Conservation (phyloP, 1,284 basidiomycete species). For the Neolentinus lepideus region DNA sequence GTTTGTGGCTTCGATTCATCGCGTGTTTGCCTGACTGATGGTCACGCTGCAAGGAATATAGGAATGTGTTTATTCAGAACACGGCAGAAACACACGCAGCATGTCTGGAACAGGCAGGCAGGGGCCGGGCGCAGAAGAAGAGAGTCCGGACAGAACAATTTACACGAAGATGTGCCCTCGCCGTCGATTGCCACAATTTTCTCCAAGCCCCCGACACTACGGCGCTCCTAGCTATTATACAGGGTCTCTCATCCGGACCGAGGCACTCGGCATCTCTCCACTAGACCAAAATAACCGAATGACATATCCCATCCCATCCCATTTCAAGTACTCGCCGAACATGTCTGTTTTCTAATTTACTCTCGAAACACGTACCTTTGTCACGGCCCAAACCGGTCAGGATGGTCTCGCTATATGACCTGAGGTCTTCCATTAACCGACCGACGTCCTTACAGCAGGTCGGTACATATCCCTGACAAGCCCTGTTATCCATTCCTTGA, state of each 20-base stretch:
- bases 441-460: background rate
- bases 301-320: background rate
- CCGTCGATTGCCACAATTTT: background rate
- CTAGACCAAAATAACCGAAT: background rate
- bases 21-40: background rate
- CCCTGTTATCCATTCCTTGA: background rate
- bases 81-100: background rate
- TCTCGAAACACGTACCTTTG: background rate
- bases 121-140: background rate
- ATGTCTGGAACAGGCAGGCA: background rate
- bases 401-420: no score
- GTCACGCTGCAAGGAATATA: background rate
- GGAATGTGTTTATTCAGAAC: background rate
- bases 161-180: background rate
- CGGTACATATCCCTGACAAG: background rate
- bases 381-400: background rate
- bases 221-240: background rate
- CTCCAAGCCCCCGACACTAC: background rate
- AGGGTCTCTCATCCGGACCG: background rate
- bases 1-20: background rate
- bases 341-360: background rate
- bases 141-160: background rate
- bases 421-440: background rate
- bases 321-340: background rate
- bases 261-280: background rate